Conservation (phyloP, 2,329 filamentous ascomycete genomes). For the Podosphaera fusca region DNA sequence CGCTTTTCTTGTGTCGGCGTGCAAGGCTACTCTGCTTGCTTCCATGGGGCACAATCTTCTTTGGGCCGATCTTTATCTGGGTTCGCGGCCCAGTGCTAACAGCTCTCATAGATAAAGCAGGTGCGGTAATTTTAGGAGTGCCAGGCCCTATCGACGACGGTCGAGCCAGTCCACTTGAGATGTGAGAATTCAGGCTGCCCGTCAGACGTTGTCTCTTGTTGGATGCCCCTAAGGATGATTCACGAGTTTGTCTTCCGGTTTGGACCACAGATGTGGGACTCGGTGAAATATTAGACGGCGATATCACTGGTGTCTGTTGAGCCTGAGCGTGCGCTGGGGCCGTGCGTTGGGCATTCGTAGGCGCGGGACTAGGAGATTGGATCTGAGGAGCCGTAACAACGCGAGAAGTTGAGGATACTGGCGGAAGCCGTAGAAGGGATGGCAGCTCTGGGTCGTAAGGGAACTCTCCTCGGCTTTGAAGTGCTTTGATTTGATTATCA, state of each 20-base stretch:
- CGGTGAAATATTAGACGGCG: slow-evolving; percentile 26
- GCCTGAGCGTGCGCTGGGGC: slow-evolving; percentile 8
- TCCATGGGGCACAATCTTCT: slow-evolving; percentile 15
- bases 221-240: slow-evolving; percentile 38
- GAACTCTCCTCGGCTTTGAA: slow-evolving; percentile 34
- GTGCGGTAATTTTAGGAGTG: slow-evolving; percentile 28
- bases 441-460: slow-evolving; percentile 31
- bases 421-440: slow-evolving; percentile 36
- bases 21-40: slow-evolving; percentile 14
- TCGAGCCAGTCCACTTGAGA: slow-evolving; percentile 33
- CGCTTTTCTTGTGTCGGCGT: slow-evolving; percentile 26
- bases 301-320: slow-evolving; percentile 6
- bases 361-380: slow-evolving; percentile 7
- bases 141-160: slow-evolving; percentile 40
- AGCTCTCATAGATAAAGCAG: slow-evolving; percentile 18
- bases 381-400: slow-evolving; percentile 7
- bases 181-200: slow-evolving; percentile 22
- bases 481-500: slow-evolving; percentile 37
- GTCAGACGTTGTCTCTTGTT: slow-evolving; percentile 26
- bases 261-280: slow-evolving; percentile 38
- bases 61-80: slow-evolving; percentile 14
- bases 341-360: slow-evolving; percentile 2
- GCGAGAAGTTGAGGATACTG: slow-evolving; percentile 18
- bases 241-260: slow-evolving; percentile 30
- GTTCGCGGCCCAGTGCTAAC: slow-evolving; percentile 37